Conservation (phyloP, 768 basidiomycete genomes). For the Kwoniella dendrophila region DNA sequence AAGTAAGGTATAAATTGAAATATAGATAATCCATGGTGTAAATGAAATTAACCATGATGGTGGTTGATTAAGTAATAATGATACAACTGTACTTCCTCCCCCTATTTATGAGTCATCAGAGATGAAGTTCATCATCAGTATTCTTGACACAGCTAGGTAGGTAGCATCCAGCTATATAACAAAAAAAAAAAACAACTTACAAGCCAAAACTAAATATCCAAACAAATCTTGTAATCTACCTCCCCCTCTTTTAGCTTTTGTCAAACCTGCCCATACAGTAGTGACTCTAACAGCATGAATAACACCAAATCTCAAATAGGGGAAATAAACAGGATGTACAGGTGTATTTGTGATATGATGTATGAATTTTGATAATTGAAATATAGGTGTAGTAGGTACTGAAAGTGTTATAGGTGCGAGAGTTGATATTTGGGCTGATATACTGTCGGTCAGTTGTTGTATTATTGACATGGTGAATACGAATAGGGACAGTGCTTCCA, state of each 20-base stretch:
- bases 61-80: conserved; percentile 38
- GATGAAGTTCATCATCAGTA: too few species aligned
- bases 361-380: conserved; percentile 25
- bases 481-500: too few species aligned
- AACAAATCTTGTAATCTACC: conserved; percentile 40
- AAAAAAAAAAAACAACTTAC: conserved; percentile 26
- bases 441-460: conserved; percentile 7
- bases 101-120: conserved; percentile 27
- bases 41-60: conserved; percentile 47
- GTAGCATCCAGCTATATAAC: background rate
- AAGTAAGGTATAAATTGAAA: conserved; percentile 34
- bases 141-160: conserved; percentile 1
- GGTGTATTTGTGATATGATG: conserved; percentile 32
- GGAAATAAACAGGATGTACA: conserved; percentile 38
- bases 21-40: conserved; percentile 46
- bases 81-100: conserved; percentile 44
- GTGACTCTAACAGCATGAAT: conserved; percentile 44
- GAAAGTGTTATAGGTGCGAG: conserved; percentile 26
- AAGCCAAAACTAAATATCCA: conserved; percentile 43
- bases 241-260: conserved; percentile 20
- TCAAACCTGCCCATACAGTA: conserved; percentile 41
- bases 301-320: conserved; percentile 34
- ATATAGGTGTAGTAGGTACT: conserved; percentile 30
- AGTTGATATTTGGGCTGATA: background rate
- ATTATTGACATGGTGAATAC: conserved; percentile 28